Evolutionary conservation across 2,329 filamentous ascomycete species (phyloP).

Genomic region (Colletotrichum tropicicola): DNA sequence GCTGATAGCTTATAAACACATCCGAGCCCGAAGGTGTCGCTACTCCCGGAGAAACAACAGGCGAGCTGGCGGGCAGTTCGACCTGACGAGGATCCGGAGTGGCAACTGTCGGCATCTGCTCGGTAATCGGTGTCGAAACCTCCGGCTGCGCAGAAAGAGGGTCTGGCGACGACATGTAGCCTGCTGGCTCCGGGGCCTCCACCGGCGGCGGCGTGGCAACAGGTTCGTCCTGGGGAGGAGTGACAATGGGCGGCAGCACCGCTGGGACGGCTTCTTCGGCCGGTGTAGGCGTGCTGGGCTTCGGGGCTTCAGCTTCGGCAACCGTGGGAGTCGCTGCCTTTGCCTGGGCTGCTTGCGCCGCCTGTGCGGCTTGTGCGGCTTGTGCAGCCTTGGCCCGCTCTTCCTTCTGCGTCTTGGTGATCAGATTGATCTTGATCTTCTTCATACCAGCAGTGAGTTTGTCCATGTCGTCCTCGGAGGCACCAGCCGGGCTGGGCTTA

Average conservation of each 20-base stretch:
- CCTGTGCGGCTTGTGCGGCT: constrained; percentile 1
- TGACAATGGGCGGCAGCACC: constrained; percentile 4
- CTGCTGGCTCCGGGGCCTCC: not conserved
- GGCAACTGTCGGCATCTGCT: not conserved
- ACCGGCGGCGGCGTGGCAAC: constrained; percentile 1
- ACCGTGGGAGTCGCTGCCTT: constrained; percentile 34
- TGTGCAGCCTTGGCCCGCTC: constrained; percentile 51
- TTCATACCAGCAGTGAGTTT: constrained; percentile 67
- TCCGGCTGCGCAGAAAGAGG: not conserved
- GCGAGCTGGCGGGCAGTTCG: constrained; percentile 40
- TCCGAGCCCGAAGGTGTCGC: constrained; percentile 39
- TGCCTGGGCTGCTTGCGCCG: not conserved
- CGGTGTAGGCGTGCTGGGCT: constrained; percentile 20
- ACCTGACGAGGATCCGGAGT: constrained; percentile 35
- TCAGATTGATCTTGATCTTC: constrained; percentile 69
- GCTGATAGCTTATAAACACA: constrained; percentile 64
- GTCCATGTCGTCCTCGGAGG: constrained; percentile 55
- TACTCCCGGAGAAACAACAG: constrained; percentile 34
- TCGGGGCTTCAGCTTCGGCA: constrained; percentile 30
- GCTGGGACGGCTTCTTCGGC: not conserved
- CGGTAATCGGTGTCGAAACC: constrained; percentile 18
- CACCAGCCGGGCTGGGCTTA: constrained; percentile 1
- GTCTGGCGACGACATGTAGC: not conserved
- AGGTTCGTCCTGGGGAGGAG: constrained; percentile 15
- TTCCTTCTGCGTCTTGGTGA: constrained; percentile 67